Percentiles rank a stretch among this genome's conserved stretches.
phyloP scores from a whole-genome alignment of 352 stramenopile genomes.

The Pythium insidiosum region DNA sequence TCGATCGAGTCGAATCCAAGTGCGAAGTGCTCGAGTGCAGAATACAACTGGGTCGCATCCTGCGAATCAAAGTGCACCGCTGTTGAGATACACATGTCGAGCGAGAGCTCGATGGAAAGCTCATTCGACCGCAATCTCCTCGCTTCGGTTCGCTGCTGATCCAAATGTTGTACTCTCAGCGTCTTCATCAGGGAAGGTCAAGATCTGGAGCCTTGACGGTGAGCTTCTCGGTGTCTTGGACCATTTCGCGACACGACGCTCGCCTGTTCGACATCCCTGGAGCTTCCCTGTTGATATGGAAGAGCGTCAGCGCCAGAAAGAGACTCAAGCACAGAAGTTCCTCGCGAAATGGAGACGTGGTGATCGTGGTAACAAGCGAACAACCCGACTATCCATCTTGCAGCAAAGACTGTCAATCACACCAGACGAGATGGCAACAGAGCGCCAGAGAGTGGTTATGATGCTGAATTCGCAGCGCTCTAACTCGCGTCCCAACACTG shows the following conservation, averaged over 20 bases:
- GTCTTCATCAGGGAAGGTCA: conserved; percentile 41
- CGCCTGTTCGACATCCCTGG: conserved; percentile 38
- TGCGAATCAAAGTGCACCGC: too few relatives aligned
- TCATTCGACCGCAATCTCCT: conserved; percentile 27
- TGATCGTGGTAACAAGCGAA: too few relatives aligned
- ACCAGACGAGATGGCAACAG: conserved; percentile 17
- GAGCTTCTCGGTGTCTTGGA: conserved; percentile 41
- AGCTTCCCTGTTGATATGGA: conserved; percentile 48
- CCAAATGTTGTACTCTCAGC: conserved; percentile 39
- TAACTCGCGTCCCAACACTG: too few relatives aligned
- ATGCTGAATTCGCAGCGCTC: not conserved
- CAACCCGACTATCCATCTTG: conserved; percentile 29
- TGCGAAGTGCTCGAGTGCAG: too few relatives aligned
- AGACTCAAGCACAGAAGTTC: conserved; percentile 30
- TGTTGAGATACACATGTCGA: too few relatives aligned
- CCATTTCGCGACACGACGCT: conserved; percentile 51
- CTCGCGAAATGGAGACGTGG: conserved; percentile 14
- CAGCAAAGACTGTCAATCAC: conserved; percentile 41
- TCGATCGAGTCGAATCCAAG: too few relatives aligned
- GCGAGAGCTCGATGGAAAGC: conserved; percentile 26
- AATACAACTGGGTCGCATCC: too few relatives aligned
- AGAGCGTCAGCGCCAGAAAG: conserved; percentile 21
- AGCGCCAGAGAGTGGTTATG: conserved; percentile 3
- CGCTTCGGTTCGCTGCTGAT: conserved; percentile 25
- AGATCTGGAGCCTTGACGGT: conserved; percentile 42